Conservation (phyloP, 1,284 basidiomycete genomes). For the Microbotryum intermedium region DNA sequence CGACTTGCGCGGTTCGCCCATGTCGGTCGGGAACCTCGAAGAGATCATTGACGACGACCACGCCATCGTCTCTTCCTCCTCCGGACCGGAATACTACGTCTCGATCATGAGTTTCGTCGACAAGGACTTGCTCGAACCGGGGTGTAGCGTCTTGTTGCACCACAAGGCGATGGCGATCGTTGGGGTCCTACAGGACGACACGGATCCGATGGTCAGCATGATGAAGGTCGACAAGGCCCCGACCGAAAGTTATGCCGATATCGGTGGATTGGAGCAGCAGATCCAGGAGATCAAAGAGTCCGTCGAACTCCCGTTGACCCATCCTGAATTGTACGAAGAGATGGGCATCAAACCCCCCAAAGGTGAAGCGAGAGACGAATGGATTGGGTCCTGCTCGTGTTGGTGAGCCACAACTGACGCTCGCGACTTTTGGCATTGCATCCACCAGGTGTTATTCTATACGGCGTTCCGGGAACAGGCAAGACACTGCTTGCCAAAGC, state of each 20-base stretch:
- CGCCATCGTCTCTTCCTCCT: conserved; percentile 90
- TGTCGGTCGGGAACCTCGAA: conserved; percentile 94
- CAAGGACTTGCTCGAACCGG: conserved; percentile 95
- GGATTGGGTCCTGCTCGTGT: not conserved
- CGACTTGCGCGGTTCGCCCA: conserved; percentile 87
- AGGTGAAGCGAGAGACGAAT: conserved; percentile 18
- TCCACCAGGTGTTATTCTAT: conserved; percentile 97
- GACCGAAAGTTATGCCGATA: conserved; percentile 96
- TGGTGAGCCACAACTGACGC: too few relatives aligned
- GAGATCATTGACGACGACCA: conserved; percentile 99
- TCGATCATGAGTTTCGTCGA: conserved; percentile 98
- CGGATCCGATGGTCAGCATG: conserved; percentile 86
- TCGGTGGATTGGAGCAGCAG: conserved; percentile 82
- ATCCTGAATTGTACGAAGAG: conserved; percentile 97
- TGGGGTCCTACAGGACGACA: conserved; percentile 90
- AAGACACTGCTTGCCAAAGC: conserved; percentile 98
- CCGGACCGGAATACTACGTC: conserved; percentile 96
- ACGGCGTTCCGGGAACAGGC: conserved; percentile 96
- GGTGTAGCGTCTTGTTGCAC: conserved; percentile 89
- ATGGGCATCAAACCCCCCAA: conserved; percentile 99
- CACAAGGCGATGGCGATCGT: conserved; percentile 95
- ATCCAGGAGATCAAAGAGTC: conserved; percentile 99
- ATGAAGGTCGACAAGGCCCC: conserved; percentile 99
- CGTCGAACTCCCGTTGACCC: conserved; percentile 93
- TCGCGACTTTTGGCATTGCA: too few relatives aligned